Base-by-base conservation (phyloP, 2,329 filamentous ascomycete genomes). In the Colletotrichum zoysiae region DNA sequence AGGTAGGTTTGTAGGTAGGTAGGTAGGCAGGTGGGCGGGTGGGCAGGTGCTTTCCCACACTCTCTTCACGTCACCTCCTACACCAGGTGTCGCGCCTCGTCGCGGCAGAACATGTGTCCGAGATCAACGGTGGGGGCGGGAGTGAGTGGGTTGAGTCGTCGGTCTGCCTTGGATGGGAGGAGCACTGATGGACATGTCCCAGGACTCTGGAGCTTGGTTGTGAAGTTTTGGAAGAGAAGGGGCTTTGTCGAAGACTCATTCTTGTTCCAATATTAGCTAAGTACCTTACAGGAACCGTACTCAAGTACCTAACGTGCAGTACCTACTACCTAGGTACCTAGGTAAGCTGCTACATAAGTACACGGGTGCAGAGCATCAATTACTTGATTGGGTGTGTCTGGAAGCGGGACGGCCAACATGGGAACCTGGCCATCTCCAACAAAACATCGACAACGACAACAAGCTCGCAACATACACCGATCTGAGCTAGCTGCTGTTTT, bases 401-500 rank as follows among this genome's bases (percentile, higher is more conserved):
- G 2, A 38, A 38, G 35, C 35, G 11, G 16, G 18, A 35, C 51
- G 18, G 53, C 20, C 18, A 20, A 56, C 53, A 14, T 14, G 7
- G 35, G 51, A 35, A 33, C 8, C 48, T 26, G 6, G 18, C 57
- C 57, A 9, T 30, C 48, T 62, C 46, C 33, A 57, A 67, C 65
- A 56, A 60, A 38, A 11, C 11, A 40, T 40, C 38, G 11, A 11
- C 11, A 12, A 9, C 11, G 3, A 9, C 40, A 42, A 16, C 2
- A 18, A 16, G 40, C 14, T 14, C 59, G 59, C 59, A 51, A 48
- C n/a, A 70, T 44, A 42, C 38, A 53, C 48, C 68, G 44, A 53
- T 35, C 57, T 30, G 44, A 67, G 56, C 50, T 51, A 57, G 42
- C 38, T 53, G 23, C 44, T 40, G 42, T 40, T 67, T 67, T 51